These are phyloP conservation scores for Neoboletus brunneissimus DNA, from an alignment of 768 basidiomycete species.

Conservation along the genomic window DNA sequence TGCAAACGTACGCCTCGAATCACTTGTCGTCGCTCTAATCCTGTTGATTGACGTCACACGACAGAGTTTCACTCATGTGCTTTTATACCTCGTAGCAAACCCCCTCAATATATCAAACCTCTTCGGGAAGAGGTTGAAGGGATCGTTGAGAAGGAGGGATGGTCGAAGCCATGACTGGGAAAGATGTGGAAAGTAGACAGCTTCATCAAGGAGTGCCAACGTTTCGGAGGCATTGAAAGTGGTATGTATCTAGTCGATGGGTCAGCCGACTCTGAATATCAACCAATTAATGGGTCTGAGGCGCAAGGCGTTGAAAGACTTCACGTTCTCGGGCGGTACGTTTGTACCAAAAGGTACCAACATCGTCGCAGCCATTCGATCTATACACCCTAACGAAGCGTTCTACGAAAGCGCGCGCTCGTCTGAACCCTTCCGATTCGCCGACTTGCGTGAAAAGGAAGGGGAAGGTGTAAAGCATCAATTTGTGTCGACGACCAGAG, in stretches of 20 bases:
- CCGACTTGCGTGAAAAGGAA: too few relatives aligned
- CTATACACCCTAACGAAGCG: too few relatives aligned
- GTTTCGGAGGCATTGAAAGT: slow-evolving; percentile 2
- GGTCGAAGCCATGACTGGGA: slow-evolving; percentile 13
- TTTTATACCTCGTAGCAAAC: slow-evolving; percentile 36
- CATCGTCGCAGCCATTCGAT: too few relatives aligned
- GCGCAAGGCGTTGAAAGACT: too few relatives aligned
- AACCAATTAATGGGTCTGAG: slow-evolving; percentile 31
- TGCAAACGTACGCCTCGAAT: not conserved
- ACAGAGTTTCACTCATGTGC: slow-evolving; percentile 18
- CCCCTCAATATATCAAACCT: slow-evolving; percentile 33
- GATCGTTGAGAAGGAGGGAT: not conserved
- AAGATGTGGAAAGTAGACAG: slow-evolving; percentile 40
- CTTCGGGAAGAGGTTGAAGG: slow-evolving; percentile 27
- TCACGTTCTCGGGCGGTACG: too few relatives aligned
- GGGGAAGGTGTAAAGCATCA: too few relatives aligned
- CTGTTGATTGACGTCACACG: slow-evolving; percentile 12
- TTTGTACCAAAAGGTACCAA: too few relatives aligned
- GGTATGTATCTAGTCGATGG: slow-evolving; percentile 20
- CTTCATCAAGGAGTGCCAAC: slow-evolving; percentile 26
- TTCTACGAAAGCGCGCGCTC: too few relatives aligned
- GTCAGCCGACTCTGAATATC: not conserved
- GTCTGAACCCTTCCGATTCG: too few relatives aligned
- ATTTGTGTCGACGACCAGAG: too few relatives aligned
- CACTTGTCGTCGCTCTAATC: too few relatives aligned